Evolutionary conservation across 148 eudicot species (phyloP).

Genomic region (Arbutus unedo): DNA sequence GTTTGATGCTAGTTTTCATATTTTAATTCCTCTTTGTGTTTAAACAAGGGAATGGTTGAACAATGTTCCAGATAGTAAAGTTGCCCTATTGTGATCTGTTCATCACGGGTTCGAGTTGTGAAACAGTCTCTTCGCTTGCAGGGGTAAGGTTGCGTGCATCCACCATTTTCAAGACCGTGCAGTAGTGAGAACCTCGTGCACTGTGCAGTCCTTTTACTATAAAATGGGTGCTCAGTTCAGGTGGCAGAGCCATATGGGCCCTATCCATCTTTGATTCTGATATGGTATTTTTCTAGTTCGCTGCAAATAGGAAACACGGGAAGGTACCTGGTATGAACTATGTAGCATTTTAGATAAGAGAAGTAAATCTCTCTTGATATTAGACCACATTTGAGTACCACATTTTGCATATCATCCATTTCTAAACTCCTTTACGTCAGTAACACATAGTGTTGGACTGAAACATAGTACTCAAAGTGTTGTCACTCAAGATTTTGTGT

Average conservation of each 20-base stretch:
- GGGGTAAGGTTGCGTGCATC: no score
- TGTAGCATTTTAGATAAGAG: background rate
- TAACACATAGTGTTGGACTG: background rate
- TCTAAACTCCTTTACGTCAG: background rate
- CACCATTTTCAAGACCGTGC: no score
- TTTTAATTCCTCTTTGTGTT: background rate
- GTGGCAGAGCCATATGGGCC: background rate
- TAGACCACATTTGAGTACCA: background rate
- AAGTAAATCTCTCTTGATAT: background rate
- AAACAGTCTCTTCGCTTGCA: no score
- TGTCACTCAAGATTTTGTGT: background rate
- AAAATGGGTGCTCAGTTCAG: background rate
- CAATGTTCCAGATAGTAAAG: no score
- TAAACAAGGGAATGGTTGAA: no score
- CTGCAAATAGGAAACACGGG: background rate
- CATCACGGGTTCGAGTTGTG: no score
- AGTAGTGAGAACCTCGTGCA: no score
- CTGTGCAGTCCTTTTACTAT: no score
- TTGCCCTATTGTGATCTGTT: no score
- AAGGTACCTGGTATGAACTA: background rate
- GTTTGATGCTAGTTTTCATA: background rate
- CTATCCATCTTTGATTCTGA: background rate
- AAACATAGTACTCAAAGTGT: background rate
- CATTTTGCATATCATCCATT: background rate
- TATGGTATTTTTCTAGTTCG: background rate